A percentile compares a stretch with the other conserved stretches of the same genome.
phyloP scores from a whole-genome alignment of 768 basidiomycete genomes.

The Sarcomyxa edulis region DNA sequence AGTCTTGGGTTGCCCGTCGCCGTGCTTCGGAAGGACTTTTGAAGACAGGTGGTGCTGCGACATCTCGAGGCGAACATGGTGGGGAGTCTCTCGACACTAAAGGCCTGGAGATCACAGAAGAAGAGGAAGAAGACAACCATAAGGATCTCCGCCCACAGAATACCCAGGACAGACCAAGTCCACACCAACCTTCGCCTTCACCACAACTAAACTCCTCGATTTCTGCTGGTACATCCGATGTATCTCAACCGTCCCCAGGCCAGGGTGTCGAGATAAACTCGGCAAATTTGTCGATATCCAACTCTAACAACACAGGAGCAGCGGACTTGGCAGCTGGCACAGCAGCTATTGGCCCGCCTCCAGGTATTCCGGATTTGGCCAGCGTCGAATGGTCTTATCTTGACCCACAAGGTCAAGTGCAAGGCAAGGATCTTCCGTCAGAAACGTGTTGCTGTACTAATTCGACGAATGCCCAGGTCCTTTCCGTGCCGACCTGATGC shows the following conservation, averaged over 20 bases:
- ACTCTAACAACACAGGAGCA: neutral
- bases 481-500: constrained; percentile 86
- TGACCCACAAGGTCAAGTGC: constrained; percentile 86
- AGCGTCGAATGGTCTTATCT: constrained; percentile 87
- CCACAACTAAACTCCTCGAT: neutral
- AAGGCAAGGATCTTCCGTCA: constrained; percentile 50
- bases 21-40: constrained; percentile 52
- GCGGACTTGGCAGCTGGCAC: neutral
- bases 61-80: constrained; percentile 27
- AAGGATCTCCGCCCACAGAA: constrained; percentile 8
- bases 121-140: constrained; percentile 40
- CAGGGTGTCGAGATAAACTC: neutral
- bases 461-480: constrained; percentile 51
- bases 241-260: too few species aligned
- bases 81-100: constrained; percentile 34
- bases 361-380: constrained; percentile 47
- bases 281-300: neutral
- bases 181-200: neutral
- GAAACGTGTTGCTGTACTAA: constrained; percentile 4
- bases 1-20: constrained; percentile 64
- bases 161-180: constrained; percentile 2
- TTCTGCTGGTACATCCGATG: neutral
- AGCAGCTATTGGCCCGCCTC: constrained; percentile 24
- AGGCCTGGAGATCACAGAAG: constrained; percentile 52
- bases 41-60: constrained; percentile 35